A percentile compares a stretch with the other conserved stretches of the same genome.
phyloP scores from a whole-genome alignment of 768 basidiomycete genomes.

The Serendipita sp. region DNA sequence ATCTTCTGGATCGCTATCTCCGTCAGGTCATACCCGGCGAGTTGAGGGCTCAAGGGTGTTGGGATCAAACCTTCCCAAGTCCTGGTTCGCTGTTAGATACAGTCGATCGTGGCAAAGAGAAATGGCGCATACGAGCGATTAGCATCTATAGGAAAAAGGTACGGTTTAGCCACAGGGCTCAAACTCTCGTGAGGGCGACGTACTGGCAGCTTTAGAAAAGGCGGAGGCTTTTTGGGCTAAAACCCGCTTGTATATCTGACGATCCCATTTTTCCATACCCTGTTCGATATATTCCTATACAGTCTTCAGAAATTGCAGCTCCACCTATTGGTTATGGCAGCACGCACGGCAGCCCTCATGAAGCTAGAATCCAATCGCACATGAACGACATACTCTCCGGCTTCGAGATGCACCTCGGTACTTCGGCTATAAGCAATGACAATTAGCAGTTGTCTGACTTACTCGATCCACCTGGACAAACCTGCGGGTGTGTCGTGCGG shows the following conservation, averaged over 20 bases:
- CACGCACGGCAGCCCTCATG: not conserved
- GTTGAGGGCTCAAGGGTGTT: not conserved
- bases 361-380: conserved; percentile 11
- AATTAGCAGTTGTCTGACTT: too few relatives aligned
- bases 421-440: conserved; percentile 12
- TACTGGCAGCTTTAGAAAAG: not conserved
- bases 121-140: not conserved
- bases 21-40: not conserved
- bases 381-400: conserved; percentile 22
- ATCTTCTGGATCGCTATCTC: not conserved
- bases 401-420: conserved; percentile 15
- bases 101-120: not conserved
- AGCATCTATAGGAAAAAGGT: not conserved
- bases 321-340: too few relatives aligned
- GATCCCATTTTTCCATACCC: not conserved
- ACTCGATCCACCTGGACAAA: too few relatives aligned
- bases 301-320: not conserved
- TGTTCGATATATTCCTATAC: not conserved
- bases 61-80: not conserved
- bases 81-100: not conserved
- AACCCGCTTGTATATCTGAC: not conserved
- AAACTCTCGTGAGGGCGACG: not conserved
- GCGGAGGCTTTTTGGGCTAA: not conserved
- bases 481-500: conserved; percentile 14
- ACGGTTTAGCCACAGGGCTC: not conserved